Evolutionary conservation across 129 eudicot genomes (phyloP), one percentile per base, ranked within the genome.

Genomic region (Smallanthus sonchifolius): DNA sequence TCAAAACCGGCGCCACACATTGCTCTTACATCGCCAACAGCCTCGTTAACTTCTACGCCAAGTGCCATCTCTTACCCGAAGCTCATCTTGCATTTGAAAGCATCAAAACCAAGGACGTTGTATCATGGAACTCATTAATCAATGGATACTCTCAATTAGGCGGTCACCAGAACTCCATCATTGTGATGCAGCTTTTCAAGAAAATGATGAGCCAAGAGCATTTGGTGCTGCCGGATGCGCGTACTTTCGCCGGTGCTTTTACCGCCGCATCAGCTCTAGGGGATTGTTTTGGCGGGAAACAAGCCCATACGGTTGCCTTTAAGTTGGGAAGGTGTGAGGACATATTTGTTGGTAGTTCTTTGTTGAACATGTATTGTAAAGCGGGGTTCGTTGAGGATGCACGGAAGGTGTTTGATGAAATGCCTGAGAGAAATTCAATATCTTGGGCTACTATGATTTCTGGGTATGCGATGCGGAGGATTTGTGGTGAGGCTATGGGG

Each of bases 361-460:
- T 90, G 84, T 45, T 94, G 54, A 94, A 90, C 61, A 74, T 86
- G 81, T 94, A 94, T 47, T 90, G 98, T 65, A 94, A 93, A 45
- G 42, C 81, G 11, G 96, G 93, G 42, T 44, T 75, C 39, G 72
- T 86, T 17, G 38, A 45, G 0, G 86, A 90, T 55, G 98, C 86
- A 5, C 89, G 97, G 0, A 85, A 84, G 73, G 84, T 94, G 90
- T 94, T 94, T 32, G 98, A 94, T 85, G 83, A 78, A 81, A 88
- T 91, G 99, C 84, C 88, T 14, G 87, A 79, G 38, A 91, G 87
- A 65, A 91, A 91, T 75, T 88, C 97, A 10, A 75, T 91, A 60
- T 60, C 99, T 35, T 91, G 97, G 97, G 88, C 93, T 47, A 90
- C 97, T 2, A 83, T 93, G 89, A 82, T 88, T 55, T 90, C 93